Evolutionary conservation across 2,329 filamentous ascomycete genomes (phyloP).

Genomic region (Didymella segeticola): DNA sequence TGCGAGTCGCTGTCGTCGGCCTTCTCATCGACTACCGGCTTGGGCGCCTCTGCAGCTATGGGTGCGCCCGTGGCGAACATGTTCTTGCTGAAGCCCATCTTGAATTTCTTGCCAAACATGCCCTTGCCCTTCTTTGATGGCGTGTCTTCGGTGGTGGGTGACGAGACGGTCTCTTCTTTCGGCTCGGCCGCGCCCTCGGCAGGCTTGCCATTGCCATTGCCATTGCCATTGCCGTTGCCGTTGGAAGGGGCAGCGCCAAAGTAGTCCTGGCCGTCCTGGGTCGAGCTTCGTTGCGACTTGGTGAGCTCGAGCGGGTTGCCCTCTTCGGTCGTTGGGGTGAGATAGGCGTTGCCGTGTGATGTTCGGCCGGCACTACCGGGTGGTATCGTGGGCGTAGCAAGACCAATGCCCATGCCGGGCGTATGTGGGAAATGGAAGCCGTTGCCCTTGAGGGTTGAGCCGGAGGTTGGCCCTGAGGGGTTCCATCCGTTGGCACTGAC

Average conservation of each 20-base stretch:
- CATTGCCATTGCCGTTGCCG: constrained; percentile 21
- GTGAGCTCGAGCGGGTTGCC: constrained; percentile 60
- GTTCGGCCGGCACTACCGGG: constrained; percentile 47
- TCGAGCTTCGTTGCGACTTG: constrained; percentile 61
- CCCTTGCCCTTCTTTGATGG: constrained; percentile 62
- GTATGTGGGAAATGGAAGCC: constrained; percentile 68
- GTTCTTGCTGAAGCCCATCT: constrained; percentile 80
- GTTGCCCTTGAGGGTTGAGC: constrained; percentile 64
- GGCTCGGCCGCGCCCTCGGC: constrained; percentile 39
- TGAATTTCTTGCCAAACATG: constrained; percentile 84
- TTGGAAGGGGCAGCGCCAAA: constrained; percentile 57
- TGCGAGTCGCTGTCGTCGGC: constrained; percentile 65
- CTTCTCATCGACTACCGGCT: constrained; percentile 80
- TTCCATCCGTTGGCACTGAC: constrained; percentile 56
- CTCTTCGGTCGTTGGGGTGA: constrained; percentile 53
- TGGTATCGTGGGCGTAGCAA: constrained; percentile 68
- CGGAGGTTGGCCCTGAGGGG: constrained; percentile 53
- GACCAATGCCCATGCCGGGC: constrained; percentile 78
- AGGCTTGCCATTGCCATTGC: constrained; percentile 34
- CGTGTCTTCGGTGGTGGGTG: constrained; percentile 51
- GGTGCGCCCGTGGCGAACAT: constrained; percentile 74
- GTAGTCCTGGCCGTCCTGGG: constrained; percentile 72
- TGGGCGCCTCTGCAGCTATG: constrained; percentile 66
- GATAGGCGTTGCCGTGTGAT: constrained; percentile 45
- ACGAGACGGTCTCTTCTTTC: constrained; percentile 38